Conservation (phyloP, 768 basidiomycete genomes). For the Lentinula boryana region DNA sequence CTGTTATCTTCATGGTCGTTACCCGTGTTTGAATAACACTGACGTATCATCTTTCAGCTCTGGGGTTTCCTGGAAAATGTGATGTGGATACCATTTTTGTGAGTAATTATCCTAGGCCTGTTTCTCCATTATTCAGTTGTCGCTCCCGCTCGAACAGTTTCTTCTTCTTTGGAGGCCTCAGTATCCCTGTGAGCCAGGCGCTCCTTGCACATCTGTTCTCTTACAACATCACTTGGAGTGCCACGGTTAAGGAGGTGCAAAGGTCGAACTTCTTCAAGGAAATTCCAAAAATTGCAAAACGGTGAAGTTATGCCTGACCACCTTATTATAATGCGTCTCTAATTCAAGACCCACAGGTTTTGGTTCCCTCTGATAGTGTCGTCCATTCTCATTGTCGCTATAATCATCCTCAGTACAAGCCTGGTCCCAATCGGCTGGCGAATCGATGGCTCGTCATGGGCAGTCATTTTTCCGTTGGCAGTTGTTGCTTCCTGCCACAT, state of each 20-base stretch:
- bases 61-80: conserved; percentile 51
- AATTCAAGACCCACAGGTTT: conserved; percentile 32
- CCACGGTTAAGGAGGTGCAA: conserved; percentile 77
- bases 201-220: conserved; percentile 61
- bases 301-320: conserved; percentile 43
- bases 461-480: conserved; percentile 70
- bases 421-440: conserved; percentile 55
- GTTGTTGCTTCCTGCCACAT: conserved; percentile 31
- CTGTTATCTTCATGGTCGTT: not conserved
- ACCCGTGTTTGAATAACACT: not conserved
- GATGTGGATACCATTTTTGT: conserved; percentile 74
- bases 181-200: conserved; percentile 63
- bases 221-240: conserved; percentile 51
- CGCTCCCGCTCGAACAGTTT: conserved; percentile 55
- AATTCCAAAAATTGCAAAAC: conserved; percentile 73
- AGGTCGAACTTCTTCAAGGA: conserved; percentile 88
- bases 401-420: conserved; percentile 45
- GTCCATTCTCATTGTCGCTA: conserved; percentile 48
- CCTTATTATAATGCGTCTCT: conserved; percentile 23
- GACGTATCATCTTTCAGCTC: conserved; percentile 21
- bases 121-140: not conserved
- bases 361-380: conserved; percentile 53
- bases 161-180: conserved; percentile 74
- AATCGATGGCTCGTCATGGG: conserved; percentile 53
- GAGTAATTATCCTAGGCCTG: conserved; percentile 22